Evolutionary conservation across 2,329 filamentous ascomycete species (phyloP).

Genomic region (Fusarium cicatricum): DNA sequence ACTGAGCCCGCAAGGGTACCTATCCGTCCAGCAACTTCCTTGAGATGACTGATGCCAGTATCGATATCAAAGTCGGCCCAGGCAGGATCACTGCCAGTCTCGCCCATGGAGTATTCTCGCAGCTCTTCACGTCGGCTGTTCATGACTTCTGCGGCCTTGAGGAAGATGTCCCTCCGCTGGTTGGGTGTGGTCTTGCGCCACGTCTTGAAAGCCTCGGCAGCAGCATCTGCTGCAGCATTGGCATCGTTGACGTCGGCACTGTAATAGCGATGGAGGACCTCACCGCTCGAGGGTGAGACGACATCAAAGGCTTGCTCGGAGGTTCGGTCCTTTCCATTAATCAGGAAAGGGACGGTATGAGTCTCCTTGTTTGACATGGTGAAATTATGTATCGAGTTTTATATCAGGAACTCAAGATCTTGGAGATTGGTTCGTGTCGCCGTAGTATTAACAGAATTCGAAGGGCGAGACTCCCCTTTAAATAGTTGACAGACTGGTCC

Average conservation of each 20-base stretch:
- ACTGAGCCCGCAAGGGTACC: slow-evolving; percentile 50
- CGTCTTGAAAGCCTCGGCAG: slow-evolving; percentile 71
- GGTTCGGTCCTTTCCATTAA: slow-evolving; percentile 54
- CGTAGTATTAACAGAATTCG: neutral
- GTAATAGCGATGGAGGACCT: slow-evolving; percentile 63
- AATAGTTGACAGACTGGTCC: slow-evolving; percentile 11
- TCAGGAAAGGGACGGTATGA: slow-evolving; percentile 51
- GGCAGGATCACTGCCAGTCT: slow-evolving; percentile 51
- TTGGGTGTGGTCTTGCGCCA: slow-evolving; percentile 72
- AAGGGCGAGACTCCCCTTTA: slow-evolving; percentile 17
- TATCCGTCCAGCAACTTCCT: slow-evolving; percentile 55
- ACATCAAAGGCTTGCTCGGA: slow-evolving; percentile 63
- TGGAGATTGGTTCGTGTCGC: neutral
- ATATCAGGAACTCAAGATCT: neutral
- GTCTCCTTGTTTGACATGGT: slow-evolving; percentile 28
- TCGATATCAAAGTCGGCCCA: slow-evolving; percentile 55
- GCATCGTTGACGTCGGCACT: slow-evolving; percentile 66
- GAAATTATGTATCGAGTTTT: slow-evolving; percentile 1
- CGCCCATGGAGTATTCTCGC: slow-evolving; percentile 62
- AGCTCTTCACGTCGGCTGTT: slow-evolving; percentile 68
- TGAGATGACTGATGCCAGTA: slow-evolving; percentile 49
- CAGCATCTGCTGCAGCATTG: slow-evolving; percentile 59
- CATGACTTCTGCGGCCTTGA: slow-evolving; percentile 73
- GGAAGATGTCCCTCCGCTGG: slow-evolving; percentile 72
- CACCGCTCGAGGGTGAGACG: slow-evolving; percentile 60